phyloP scores from a whole-genome alignment of 768 basidiomycete species.

The Chlorophyllum brunneum region DNA sequence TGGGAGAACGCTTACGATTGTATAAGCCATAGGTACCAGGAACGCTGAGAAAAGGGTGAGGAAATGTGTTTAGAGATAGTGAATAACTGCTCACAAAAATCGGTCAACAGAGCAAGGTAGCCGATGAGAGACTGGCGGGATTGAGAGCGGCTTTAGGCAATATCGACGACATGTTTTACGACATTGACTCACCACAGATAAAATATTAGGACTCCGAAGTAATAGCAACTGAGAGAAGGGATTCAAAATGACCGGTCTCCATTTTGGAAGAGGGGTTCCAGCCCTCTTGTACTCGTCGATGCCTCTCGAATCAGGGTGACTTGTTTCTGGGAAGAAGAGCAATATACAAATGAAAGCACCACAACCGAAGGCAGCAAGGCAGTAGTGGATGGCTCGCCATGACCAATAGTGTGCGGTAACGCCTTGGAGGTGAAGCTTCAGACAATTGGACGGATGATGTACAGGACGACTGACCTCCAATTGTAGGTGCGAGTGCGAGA shows the following conservation, averaged over 20 bases:
- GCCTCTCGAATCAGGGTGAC: slow-evolving; percentile 54
- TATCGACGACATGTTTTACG: neutral
- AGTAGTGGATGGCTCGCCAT: slow-evolving; percentile 58
- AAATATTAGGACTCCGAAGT: slow-evolving; percentile 52
- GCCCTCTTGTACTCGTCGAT: slow-evolving; percentile 39
- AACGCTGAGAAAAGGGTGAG: slow-evolving; percentile 30
- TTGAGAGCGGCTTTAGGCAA: neutral
- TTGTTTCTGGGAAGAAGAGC: slow-evolving; percentile 60
- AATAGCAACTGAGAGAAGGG: slow-evolving; percentile 45
- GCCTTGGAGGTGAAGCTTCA: slow-evolving; percentile 26
- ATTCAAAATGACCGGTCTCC: slow-evolving; percentile 43
- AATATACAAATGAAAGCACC: slow-evolving; percentile 36
- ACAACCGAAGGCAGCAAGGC: slow-evolving; percentile 37
- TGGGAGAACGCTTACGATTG: slow-evolving; percentile 44
- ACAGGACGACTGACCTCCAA: slow-evolving; percentile 40
- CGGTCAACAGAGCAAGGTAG: slow-evolving; percentile 26
- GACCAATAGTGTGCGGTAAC: slow-evolving; percentile 53
- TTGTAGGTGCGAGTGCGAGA: slow-evolving; percentile 54
- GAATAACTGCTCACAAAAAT: slow-evolving; percentile 30
- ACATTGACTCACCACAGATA: slow-evolving; percentile 43
- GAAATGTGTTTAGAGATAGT: neutral
- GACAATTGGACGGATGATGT: neutral
- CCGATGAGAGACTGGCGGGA: slow-evolving; percentile 18
- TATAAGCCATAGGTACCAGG: slow-evolving; percentile 61
- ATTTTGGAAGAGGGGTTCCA: slow-evolving; percentile 15